Evolutionary conservation across 805 yeast genomes (phyloP), one percentile per base, ranked within the genome.

Genomic region (Starmerella geochares): DNA sequence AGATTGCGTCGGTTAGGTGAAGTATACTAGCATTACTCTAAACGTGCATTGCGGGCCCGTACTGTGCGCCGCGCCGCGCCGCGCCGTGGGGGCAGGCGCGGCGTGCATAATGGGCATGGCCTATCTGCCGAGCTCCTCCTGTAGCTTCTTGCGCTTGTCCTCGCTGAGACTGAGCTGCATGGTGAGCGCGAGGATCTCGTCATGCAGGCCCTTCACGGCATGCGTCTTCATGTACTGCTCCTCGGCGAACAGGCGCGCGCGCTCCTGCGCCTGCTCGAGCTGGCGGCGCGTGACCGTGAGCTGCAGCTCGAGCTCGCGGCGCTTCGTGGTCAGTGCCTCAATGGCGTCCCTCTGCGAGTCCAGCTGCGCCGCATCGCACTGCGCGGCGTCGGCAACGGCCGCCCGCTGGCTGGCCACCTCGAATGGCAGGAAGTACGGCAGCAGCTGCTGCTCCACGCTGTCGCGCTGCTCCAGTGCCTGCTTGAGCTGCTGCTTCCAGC

Each of bases 131-230:
- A 54, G 47, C 35, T 55, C 57, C 11, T 55, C 49, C 38, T 55
- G 51, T 3, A 55, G 51, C 24, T 48, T 52, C 45, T 45, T 46
- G 2, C 52, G 39, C 23, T 45, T 53, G 28, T 56, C 72, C 23
- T 68, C 71, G 28, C 63, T 58, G 14, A 78, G 70, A 51, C 75
- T 76, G 31, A 69, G 67, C 59, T 81, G 87, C 36, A 85, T 78
- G 47, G 77, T 75, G 52, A 72, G 59, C 0, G 80, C 73, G 17
- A 84, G 68, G 25, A 80, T 67, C 58, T 84, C 92, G 59, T 85
- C 88, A 52, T 80, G 81, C 38, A 81, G 63, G 28, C 73, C 67
- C 52, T 78, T 83, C 17, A 79, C 72, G 4, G 80, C 72, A 55
- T 73, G 73, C 47, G 78, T 73, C 62, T 79, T 80, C 24, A 72